Evolutionary conservation across 1,284 basidiomycete species (phyloP), one percentile per base, ranked within the genome.

Genomic region (Hortiboletus rubellus): DNA sequence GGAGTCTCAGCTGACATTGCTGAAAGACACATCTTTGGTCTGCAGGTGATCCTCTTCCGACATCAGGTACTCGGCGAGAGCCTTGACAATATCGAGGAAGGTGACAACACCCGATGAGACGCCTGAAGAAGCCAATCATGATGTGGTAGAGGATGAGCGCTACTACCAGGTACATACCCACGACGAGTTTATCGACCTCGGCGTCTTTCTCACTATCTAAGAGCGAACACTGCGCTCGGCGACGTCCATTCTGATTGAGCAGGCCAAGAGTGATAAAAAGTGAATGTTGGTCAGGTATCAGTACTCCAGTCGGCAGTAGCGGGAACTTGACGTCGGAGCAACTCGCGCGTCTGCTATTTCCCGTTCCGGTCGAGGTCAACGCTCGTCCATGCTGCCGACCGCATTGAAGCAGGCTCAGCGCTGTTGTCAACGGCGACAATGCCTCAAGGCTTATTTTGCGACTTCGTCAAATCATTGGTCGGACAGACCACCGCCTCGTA

Each of bases 61-160:
- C 0, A 91, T 96, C 31, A 99, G 79, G 66, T 90, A 94, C 63
- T 92, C 88, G 36, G 92, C 93, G 0, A 97, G 80, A 22, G 86
- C 85, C 66, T 92, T 92, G 15, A 98, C 93, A n/a, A 98, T 76
- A 56, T 87, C 81, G 3, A 97, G 78, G 7, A 98, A 77, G n/a
- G 84, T 82, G 30, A 82, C 74, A 17, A 77, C 71, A 33, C 85
- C 85, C 57, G 74, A 76, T 24, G 83, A 81, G 62, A 95, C 82
- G 65, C 85, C 93, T 94, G 72, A 46, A 22, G 57, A 60, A 59
- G 63, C 53, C 11, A 60, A 53, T 59, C 58, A 46, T 30, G 37
- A 50, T 53, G 47, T 46, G 44, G 18, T 50, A 56, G 46, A 58
- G 48, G 59, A 37, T 48, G 47, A 57, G 63, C 52, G 61, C 36